Base-by-base conservation (phyloP, 352 stramenopile species). In the Saprolegnia parasitica region DNA sequence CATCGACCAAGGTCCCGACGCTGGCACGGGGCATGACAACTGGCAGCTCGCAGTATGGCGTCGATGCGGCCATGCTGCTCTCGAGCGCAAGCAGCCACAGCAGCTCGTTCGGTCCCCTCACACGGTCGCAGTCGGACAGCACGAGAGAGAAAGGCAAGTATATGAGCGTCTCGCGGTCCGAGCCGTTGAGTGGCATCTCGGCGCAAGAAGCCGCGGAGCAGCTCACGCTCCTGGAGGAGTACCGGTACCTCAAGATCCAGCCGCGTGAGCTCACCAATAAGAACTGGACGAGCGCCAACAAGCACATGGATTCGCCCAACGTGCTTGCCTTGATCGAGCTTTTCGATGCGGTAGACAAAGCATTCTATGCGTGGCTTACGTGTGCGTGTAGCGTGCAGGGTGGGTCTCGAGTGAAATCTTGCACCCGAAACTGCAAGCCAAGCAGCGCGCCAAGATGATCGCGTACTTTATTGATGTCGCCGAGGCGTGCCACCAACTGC, bases 381-480 rank as follows among this genome's bases (percentile, higher is more conserved):
- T 15, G 29, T 5, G 1, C 23, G 21, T 0, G 10, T 68, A 72
- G 66, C 45, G 84, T 0, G 84, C 86, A 8, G 84, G 91, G 54
- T 95, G 87, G 87, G 86, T 95, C 16, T 93, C 87, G 32, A 95
- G 87, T 71, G 87, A 95, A 71, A 91, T 95, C 62, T 52, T 95
- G 18, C 87, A 95, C 64, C 87, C 87, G 0, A 87, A 92, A 46
- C 74, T 95, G 45, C 84, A 95, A 56, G 83, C 86, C 0, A 79
- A 81, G 8, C 84, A 94, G 65, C 86, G 87, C 21, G 86, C 86
- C 20, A 91, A 91, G 67, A 76, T 95, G 56, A 87, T 95, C 63
- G 81, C 81, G 61, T 76, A 93, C 13, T 95, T 95, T 64, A 91
- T 95, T 50, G 87, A 95, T 60, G 82, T 81, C 21, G 87, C 83